Percentiles rank a stretch among this genome's conserved stretches.
Evolutionary conservation across 495 filamentous ascomycete species (phyloP).

Genomic region (Ascodesmis nigricans): DNA sequence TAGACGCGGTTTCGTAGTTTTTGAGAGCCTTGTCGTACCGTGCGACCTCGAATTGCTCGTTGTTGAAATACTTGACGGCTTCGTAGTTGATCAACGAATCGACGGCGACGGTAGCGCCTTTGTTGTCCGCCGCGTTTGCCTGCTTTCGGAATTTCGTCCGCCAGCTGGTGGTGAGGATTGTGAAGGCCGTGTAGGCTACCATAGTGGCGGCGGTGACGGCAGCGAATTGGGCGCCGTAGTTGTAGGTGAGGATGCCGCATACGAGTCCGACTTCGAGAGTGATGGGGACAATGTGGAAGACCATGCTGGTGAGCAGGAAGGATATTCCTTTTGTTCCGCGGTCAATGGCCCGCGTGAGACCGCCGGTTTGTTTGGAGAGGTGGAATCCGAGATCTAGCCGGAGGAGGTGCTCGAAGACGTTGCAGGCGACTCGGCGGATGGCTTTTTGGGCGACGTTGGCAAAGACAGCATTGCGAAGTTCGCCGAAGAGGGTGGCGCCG

Average conservation of each 20-base stretch:
- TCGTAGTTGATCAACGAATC: constrained; percentile 97
- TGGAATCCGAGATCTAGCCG: constrained; percentile 85
- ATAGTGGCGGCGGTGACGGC: constrained; percentile 79
- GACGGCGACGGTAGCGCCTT: constrained; percentile 81
- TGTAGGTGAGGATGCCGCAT: constrained; percentile 83
- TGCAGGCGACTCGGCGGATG: constrained; percentile 70
- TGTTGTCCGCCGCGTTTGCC: constrained; percentile 90
- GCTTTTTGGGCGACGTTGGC: constrained; percentile 93
- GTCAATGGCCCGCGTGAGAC: constrained; percentile 83
- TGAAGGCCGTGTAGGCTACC: constrained; percentile 83
- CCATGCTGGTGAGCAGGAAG: constrained; percentile 90
- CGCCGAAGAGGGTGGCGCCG: constrained; percentile 67
- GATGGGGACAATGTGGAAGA: constrained; percentile 90
- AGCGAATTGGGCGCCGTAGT: constrained; percentile 80
- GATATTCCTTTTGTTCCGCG: constrained; percentile 95
- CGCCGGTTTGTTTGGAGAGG: constrained; percentile 78
- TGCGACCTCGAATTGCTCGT: constrained; percentile 78
- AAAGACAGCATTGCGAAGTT: constrained; percentile 86
- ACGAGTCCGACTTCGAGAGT: constrained; percentile 87
- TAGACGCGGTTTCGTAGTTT: constrained; percentile 76
- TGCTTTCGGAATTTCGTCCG: constrained; percentile 85
- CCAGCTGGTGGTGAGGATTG: constrained; percentile 88
- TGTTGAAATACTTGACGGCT: constrained; percentile 98
- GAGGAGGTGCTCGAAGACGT: constrained; percentile 79
- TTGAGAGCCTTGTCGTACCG: constrained; percentile 75